Evolutionary conservation across 345 rosid species (phyloP).

Genomic region (Iberis pinnata): DNA sequence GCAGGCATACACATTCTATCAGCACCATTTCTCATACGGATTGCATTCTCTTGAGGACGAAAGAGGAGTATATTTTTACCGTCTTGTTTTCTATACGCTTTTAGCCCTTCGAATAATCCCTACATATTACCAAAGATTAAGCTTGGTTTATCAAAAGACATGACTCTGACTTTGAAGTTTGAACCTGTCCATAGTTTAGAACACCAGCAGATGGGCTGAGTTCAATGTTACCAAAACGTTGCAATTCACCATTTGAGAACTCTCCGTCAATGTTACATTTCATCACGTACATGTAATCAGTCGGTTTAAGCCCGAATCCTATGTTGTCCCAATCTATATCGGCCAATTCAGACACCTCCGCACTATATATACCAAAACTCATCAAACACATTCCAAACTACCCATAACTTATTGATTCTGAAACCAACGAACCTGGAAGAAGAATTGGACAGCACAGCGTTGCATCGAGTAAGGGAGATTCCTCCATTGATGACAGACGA

Average conservation of each 20-base stretch:
- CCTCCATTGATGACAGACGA: too few relatives aligned
- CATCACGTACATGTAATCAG: conserved; percentile 88
- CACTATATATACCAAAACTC: too few relatives aligned
- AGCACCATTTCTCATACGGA: conserved; percentile 74
- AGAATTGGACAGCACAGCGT: conserved; percentile 27
- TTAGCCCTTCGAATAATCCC: conserved; percentile 94
- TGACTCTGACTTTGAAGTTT: too few relatives aligned
- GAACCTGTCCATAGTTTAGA: conserved; percentile 96
- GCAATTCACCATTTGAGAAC: conserved; percentile 61
- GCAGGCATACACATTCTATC: conserved; percentile 97
- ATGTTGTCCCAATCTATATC: conserved; percentile 86
- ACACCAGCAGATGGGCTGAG: conserved; percentile 83
- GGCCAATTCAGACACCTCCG: too few relatives aligned
- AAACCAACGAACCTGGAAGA: too few relatives aligned
- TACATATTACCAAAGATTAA: too few relatives aligned
- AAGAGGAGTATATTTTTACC: conserved; percentile 58
- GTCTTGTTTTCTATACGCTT: conserved; percentile 77
- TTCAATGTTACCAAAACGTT: conserved; percentile 81
- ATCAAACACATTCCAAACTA: too few relatives aligned
- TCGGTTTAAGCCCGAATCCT: conserved; percentile 58
- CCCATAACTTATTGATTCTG: too few relatives aligned
- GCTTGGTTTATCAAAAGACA: too few relatives aligned
- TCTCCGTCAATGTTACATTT: conserved; percentile 49
- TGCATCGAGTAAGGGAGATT: conserved; percentile 30
- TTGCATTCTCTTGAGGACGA: conserved; percentile 90